phyloP scores from a whole-genome alignment of 345 rosid genomes.

The Salix dunnii region DNA sequence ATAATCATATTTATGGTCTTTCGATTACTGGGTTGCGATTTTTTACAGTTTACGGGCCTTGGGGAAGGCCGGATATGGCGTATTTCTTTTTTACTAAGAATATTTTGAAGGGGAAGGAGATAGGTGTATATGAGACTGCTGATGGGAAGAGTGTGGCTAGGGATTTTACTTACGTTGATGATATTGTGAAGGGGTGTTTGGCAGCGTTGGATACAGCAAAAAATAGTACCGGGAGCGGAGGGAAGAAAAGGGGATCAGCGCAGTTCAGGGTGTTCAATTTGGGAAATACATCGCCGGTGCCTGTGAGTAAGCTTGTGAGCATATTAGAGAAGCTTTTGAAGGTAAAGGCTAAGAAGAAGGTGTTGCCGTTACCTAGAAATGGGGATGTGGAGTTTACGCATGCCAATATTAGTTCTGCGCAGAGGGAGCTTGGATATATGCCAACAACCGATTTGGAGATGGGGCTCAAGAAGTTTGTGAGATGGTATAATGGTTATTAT shows the following conservation, averaged over 20 bases:
- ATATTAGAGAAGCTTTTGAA: conserved; percentile 82
- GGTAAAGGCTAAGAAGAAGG: conserved; percentile 73
- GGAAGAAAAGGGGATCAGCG: conserved; percentile 83
- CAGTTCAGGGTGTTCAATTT: conserved; percentile 82
- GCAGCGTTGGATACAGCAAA: conserved; percentile 80
- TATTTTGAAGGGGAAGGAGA: conserved; percentile 56
- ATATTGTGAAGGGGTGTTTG: conserved; percentile 86
- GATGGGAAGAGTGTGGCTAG: conserved; percentile 35
- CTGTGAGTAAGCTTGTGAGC: conserved; percentile 71
- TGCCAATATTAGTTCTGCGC: conserved; percentile 84
- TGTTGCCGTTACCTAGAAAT: conserved; percentile 78
- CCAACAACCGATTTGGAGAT: conserved; percentile 83
- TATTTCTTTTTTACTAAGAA: conserved; percentile 85
- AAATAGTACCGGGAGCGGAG: conserved; percentile 91
- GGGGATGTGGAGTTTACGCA: conserved; percentile 92
- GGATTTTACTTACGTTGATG: conserved; percentile 92
- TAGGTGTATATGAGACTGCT: conserved; percentile 53
- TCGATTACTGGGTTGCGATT: conserved; percentile 80
- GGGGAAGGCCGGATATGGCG: conserved; percentile 98
- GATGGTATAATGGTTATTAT: conserved; percentile 48
- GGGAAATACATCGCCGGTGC: conserved; percentile 94
- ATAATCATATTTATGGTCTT: conserved; percentile 81
- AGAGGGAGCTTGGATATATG: conserved; percentile 73
- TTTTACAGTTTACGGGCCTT: conserved; percentile 87
- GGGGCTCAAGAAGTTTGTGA: conserved; percentile 83